Conservation (phyloP, 140 eudicot genomes). For the Stevia rebaudiana region DNA sequence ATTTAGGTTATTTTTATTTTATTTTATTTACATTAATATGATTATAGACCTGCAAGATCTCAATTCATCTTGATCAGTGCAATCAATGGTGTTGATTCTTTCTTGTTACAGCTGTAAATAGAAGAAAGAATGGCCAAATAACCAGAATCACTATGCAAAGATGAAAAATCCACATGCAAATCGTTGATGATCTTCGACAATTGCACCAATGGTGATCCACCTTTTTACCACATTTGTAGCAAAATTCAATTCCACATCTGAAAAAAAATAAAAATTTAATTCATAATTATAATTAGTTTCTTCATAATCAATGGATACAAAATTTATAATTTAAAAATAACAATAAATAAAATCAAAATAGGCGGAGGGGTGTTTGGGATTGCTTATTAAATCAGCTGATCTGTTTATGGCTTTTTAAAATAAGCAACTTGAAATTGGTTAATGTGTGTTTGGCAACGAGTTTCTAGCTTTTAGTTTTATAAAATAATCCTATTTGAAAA, state of each 20-base stretch:
- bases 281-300: conserved; percentile 3
- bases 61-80: conserved; percentile 4
- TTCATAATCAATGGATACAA: background rate
- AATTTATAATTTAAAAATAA: conserved; percentile 2
- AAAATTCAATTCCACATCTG: conserved; percentile 63
- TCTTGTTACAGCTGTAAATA: conserved; percentile 20
- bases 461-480: background rate
- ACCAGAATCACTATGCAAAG: conserved; percentile 28
- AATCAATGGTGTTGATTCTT: conserved; percentile 24
- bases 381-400: no score
- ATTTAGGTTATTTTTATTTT: conserved; percentile 1
- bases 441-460: conserved; percentile 1
- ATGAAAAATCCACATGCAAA: conserved; percentile 43
- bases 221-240: conserved; percentile 70
- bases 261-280: conserved; percentile 6
- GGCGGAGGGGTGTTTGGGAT: background rate
- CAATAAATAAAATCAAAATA: background rate
- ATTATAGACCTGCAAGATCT: conserved; percentile 6
- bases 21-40: conserved; percentile 30
- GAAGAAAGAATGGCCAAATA: conserved; percentile 31
- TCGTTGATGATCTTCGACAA: conserved; percentile 35
- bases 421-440: background rate
- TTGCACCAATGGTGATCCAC: conserved; percentile 56
- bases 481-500: background rate
- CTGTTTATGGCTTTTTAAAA: background rate